Evolutionary conservation across 352 stramenopile species (phyloP), one percentile per base, ranked within the genome.

Genomic region (Globisporangium okanoganense): DNA sequence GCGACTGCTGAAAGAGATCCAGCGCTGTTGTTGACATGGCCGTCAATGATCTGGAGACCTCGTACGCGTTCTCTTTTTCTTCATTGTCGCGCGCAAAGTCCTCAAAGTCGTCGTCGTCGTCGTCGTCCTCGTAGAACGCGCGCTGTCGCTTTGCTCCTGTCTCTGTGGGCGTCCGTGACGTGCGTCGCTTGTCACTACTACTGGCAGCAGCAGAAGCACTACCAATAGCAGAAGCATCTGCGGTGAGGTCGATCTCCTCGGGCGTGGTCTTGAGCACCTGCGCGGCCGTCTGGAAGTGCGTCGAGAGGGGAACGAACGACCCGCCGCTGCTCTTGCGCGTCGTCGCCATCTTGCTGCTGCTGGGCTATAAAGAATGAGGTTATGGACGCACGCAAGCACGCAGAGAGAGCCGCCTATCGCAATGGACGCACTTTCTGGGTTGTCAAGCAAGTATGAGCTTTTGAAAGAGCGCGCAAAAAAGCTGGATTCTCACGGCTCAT

Each of bases 51-150:
- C n/a, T 4, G 5, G 49, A 27, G 5, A 14, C 31, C 2, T 22
- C 18, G 8, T n/a, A 43, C 1, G 54, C 27, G 41, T 61, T 44
- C 18, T 61, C n/a, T 22, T 52, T 43, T 24, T 36, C 54, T 27
- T 36, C 40, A 5, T 20, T 20, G 16, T 31, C 40, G 7, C 8
- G 16, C 25, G 31, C 40, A 22, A 43, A 52, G 5, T 65, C 58
- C 9, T 71, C 66, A 58, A 64, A 64, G 49, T 66, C 64, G 27
- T 64, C 31, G 8, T 83, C 75, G 43, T 82, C 71, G 22, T 76
- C 76, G 4, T 81, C 78, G 48, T 85, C 75, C 27, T 88, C 79
- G 61, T 86, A 87, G 59, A 89, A 91, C 40, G 29, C 56, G 56
- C 47, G 53, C 7, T 31, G 59, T 55, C 35, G 38, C 43, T 24